These are phyloP conservation scores for Groenewaldozyma auringiensis DNA, from an alignment of 1,139 yeast species.

Conservation along the genomic window DNA sequence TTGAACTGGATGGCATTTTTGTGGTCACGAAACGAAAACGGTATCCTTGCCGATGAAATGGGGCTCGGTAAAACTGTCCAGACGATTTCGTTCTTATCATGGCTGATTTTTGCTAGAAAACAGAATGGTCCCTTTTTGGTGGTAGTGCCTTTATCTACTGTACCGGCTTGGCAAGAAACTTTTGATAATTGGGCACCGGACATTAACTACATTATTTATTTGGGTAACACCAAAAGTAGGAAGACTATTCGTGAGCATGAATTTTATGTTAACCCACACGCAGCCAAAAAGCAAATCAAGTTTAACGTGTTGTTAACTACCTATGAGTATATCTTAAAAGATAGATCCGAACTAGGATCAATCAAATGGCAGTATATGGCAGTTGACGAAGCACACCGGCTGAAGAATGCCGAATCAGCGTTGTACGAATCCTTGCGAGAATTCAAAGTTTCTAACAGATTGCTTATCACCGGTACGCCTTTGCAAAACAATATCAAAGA, in stretches of 20 bases:
- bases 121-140: conserved; percentile 96
- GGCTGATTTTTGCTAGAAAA: conserved; percentile 90
- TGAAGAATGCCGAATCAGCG: conserved; percentile 90
- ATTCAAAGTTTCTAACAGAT: conserved; percentile 74
- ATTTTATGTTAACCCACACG: conserved; percentile 50
- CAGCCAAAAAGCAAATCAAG: conserved; percentile 53
- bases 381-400: conserved; percentile 96
- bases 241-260: conserved; percentile 77
- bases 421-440: conserved; percentile 79
- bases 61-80: conserved; percentile 98
- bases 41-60: conserved; percentile 98
- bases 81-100: conserved; percentile 87
- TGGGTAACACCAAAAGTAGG: conserved; percentile 88
- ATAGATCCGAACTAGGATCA: conserved; percentile 66
- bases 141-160: conserved; percentile 92
- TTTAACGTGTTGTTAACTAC: conserved; percentile 88
- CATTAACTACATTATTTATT: conserved; percentile 79
- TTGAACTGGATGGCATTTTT: conserved; percentile 99
- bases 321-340: conserved; percentile 91
- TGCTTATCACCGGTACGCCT: conserved; percentile 96
- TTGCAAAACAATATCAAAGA: conserved; percentile 93
- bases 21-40: conserved; percentile 97
- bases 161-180: conserved; percentile 99
- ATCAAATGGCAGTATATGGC: conserved; percentile 95
- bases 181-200: conserved; percentile 98